Evolutionary conservation across 768 basidiomycete species (phyloP).

Genomic region (Austroboletus eburneus): DNA sequence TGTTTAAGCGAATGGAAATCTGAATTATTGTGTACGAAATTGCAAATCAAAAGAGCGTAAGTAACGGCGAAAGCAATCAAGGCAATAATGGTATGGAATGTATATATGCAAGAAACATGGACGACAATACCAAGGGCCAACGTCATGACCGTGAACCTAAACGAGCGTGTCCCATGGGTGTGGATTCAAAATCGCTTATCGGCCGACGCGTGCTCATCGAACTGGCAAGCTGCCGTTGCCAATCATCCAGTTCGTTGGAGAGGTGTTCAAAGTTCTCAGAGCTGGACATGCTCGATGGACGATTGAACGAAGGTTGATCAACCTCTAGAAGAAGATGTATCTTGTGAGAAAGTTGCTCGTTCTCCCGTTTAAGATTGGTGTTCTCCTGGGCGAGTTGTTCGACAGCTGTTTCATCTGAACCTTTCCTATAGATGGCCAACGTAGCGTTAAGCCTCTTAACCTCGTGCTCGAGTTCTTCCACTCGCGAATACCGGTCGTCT

Average conservation of each 20-base stretch:
- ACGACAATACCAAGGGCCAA: conserved; percentile 8
- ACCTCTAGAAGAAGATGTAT: conserved; percentile 86
- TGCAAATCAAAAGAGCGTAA: conserved; percentile 57
- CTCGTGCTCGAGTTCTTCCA: conserved; percentile 79
- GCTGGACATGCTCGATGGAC: conserved; percentile 71
- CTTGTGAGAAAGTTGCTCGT: conserved; percentile 87
- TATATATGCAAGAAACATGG: conserved; percentile 32
- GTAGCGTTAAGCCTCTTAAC: conserved; percentile 72
- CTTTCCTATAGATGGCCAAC: conserved; percentile 68
- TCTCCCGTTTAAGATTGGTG: conserved; percentile 72
- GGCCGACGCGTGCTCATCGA: conserved; percentile 73
- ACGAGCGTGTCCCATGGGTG: conserved; percentile 51
- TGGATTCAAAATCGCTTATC: conserved; percentile 67
- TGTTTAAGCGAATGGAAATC: conserved; percentile 33
- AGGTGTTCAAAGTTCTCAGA: conserved; percentile 83
- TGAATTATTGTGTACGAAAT: conserved; percentile 33
- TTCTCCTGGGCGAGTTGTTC: conserved; percentile 86
- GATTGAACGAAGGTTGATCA: conserved; percentile 71
- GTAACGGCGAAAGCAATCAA: conserved; percentile 33
- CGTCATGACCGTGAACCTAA: conserved; percentile 52
- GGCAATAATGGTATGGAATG: conserved; percentile 33
- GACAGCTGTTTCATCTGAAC: conserved; percentile 69
- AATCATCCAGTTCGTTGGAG: conserved; percentile 78
- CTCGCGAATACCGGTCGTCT: conserved; percentile 68
- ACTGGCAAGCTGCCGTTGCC: conserved; percentile 80